Percentiles rank a stretch among this genome's conserved stretches.
These are phyloP conservation scores for Spiromastix sp. DNA, from an alignment of 2,329 filamentous ascomycete genomes.

Conservation along the genomic window DNA sequence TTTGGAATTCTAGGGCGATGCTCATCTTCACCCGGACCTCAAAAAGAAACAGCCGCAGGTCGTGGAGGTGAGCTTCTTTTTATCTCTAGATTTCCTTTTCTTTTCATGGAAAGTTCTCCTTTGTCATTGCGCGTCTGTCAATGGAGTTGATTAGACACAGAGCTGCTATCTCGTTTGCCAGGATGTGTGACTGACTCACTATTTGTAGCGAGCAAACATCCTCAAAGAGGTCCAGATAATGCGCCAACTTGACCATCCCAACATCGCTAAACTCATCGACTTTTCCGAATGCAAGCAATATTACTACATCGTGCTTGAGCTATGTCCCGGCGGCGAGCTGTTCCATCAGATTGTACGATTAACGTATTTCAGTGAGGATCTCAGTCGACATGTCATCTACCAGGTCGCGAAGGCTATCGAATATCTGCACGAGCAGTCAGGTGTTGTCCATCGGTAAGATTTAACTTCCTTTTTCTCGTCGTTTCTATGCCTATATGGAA, in stretches of 20 bases:
- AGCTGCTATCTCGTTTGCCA: conserved; percentile 3
- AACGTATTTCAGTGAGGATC: conserved; percentile 95
- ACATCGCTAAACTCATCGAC: conserved; percentile 86
- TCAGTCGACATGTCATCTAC: conserved; percentile 86
- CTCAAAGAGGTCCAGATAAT: conserved; percentile 98
- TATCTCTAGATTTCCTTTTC: conserved; percentile 16
- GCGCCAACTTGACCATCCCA: conserved; percentile 91
- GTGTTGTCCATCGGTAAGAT: conserved; percentile 89
- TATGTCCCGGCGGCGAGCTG: conserved; percentile 88
- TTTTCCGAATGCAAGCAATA: conserved; percentile 91
- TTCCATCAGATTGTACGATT: conserved; percentile 98
- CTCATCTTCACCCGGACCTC: conserved; percentile 91
- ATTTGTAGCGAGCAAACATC: conserved; percentile 77
- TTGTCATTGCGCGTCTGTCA: too few relatives aligned
- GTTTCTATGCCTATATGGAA: too few relatives aligned
- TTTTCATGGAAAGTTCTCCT: conserved; percentile 4
- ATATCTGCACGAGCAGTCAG: conserved; percentile 88
- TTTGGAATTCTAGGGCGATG: conserved; percentile 59
- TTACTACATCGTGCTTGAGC: conserved; percentile 93
- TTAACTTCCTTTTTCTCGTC: not conserved
- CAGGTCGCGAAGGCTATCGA: conserved; percentile 92
- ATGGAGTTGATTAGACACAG: too few relatives aligned
- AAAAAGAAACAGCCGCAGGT: conserved; percentile 79
- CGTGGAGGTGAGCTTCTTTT: conserved; percentile 73
- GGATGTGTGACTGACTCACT: conserved; percentile 17